Conservation (phyloP, 2,329 filamentous ascomycete species). For the Aspergillus uvarum region DNA sequence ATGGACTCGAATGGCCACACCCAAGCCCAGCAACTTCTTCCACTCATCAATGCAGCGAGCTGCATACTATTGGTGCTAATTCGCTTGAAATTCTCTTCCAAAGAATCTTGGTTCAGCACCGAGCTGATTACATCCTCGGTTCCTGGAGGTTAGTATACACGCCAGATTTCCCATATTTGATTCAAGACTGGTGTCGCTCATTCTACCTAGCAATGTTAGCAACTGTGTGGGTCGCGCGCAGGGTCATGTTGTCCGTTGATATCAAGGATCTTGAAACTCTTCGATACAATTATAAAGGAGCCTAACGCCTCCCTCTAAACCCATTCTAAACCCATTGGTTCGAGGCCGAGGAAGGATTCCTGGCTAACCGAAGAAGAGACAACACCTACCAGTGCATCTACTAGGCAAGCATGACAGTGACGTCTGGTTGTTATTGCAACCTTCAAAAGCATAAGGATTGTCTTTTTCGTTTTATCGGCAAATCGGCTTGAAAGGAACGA, state of each 20-base stretch:
- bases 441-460: background rate
- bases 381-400: background rate
- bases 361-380: background rate
- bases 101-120: conserved; percentile 17
- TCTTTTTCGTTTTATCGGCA: background rate
- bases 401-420: too few species aligned
- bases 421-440: background rate
- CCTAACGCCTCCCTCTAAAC: conserved; percentile 21
- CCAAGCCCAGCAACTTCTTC: conserved; percentile 24
- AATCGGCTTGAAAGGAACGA: background rate
- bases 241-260: conserved; percentile 41
- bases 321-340: background rate
- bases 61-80: conserved; percentile 33
- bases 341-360: background rate
- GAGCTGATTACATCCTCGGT: conserved; percentile 35
- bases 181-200: conserved; percentile 22
- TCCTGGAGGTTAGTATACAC: conserved; percentile 36
- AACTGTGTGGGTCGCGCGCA: conserved; percentile 32
- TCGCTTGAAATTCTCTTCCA: conserved; percentile 22
- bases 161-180: background rate
- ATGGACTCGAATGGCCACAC: conserved; percentile 19
- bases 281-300: conserved; percentile 45
- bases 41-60: conserved; percentile 29
- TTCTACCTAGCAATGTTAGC: conserved; percentile 33
- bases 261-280: conserved; percentile 38